Conservation (phyloP, 257 asterid species). For the Ballota nigra region DNA sequence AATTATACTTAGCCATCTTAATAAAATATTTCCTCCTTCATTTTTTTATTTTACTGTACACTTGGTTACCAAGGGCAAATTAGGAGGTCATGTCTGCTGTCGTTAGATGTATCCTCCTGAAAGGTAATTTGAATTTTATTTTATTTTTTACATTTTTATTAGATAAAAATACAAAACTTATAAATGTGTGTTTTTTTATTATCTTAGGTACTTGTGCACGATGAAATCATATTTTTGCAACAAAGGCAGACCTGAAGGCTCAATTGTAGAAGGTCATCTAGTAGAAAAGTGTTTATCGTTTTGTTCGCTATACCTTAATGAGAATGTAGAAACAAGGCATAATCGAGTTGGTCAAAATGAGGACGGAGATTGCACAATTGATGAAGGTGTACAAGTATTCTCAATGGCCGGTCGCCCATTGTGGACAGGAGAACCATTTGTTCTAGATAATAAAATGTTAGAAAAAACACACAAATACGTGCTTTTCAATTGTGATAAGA, state of each 20-base stretch:
- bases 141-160: too few relatives aligned
- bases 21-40: background rate
- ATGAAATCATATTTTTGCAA: conserved; percentile 8
- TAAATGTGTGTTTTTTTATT: background rate
- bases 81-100: background rate
- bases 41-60: background rate
- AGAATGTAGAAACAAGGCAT: background rate
- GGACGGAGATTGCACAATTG: background rate
- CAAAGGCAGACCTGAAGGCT: background rate
- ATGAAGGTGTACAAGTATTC: background rate
- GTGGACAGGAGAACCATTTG: background rate
- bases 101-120: background rate
- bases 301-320: conserved; percentile 10
- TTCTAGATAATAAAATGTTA: background rate
- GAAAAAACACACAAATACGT: background rate
- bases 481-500: background rate
- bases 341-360: background rate
- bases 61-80: background rate
- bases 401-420: background rate
- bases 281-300: conserved; percentile 19
- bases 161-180: too few relatives aligned
- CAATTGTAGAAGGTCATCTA: conserved; percentile 11
- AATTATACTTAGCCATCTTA: background rate
- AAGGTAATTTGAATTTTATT: background rate
- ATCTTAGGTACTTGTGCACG: background rate